Evolutionary conservation across 495 filamentous ascomycete species (phyloP).

Genomic region (Penicillium pancosmium): DNA sequence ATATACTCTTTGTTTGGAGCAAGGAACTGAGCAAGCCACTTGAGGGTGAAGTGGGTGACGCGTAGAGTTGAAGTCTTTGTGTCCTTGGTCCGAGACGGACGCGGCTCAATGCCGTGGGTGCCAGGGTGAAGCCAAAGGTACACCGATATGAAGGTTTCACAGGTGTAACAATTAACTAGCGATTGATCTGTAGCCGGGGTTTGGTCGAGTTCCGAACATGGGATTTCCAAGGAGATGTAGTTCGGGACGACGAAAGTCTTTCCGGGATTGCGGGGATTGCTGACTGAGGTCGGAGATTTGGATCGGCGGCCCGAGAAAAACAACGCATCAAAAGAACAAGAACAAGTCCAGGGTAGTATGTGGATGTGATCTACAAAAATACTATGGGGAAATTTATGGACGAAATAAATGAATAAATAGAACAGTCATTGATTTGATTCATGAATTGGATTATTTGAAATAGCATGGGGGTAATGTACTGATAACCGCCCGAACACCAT

Average conservation of each 20-base stretch:
- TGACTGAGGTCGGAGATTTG: background rate
- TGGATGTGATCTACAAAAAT: background rate
- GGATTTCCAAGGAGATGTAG: background rate
- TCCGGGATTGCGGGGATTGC: background rate
- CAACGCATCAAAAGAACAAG: background rate
- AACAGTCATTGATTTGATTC: background rate
- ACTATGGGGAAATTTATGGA: background rate
- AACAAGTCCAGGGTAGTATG: background rate
- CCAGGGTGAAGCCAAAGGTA: constrained; percentile 16
- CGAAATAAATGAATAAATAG: no score
- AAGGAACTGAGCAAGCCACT: background rate
- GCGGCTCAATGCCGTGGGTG: background rate
- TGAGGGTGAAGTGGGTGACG: background rate
- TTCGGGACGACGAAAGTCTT: background rate
- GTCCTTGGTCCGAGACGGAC: constrained; percentile 14
- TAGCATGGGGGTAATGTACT: constrained; percentile 15
- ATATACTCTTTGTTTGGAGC: background rate
- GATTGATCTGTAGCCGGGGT: background rate
- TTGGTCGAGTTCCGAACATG: background rate
- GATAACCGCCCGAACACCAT: constrained; percentile 15
- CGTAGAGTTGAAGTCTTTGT: constrained; percentile 7
- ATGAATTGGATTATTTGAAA: constrained; percentile 6
- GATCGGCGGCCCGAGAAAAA: background rate
- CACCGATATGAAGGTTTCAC: background rate
- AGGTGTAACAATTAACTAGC: background rate